Conservation (phyloP, 352 stramenopile species). For the Globisporangium polare region DNA sequence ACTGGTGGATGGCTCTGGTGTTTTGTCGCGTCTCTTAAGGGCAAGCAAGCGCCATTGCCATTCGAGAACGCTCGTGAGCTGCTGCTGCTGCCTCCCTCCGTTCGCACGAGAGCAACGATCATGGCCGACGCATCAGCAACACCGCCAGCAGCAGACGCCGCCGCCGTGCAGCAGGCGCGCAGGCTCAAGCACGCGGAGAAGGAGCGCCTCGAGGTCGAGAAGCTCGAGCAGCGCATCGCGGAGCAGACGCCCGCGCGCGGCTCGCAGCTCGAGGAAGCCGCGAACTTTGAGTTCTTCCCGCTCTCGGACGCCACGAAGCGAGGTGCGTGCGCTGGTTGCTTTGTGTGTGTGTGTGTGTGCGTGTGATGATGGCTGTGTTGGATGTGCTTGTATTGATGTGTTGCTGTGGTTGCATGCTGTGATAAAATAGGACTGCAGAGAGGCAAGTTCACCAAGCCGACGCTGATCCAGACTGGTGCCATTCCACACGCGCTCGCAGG, state of each 20-base stretch:
- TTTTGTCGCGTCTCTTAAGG: neutral
- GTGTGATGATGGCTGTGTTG: neutral
- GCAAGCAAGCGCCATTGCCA: neutral
- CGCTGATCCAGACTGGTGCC: slow-evolving; percentile 86
- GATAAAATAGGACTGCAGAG: slow-evolving; percentile 33
- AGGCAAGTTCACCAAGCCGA: slow-evolving; percentile 85
- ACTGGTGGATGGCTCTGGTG: neutral
- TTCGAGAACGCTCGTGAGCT: neutral
- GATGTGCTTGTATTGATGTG: neutral
- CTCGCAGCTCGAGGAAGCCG: slow-evolving; percentile 66
- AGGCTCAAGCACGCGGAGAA: slow-evolving; percentile 75
- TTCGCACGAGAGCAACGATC: neutral
- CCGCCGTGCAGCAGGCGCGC: slow-evolving; percentile 21
- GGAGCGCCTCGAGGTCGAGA: slow-evolving; percentile 66
- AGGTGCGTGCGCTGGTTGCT: slow-evolving; percentile 6
- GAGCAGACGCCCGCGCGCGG: slow-evolving; percentile 75
- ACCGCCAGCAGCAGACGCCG: neutral
- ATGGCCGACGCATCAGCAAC: neutral
- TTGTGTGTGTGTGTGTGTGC: neutral
- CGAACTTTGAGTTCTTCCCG: slow-evolving; percentile 83
- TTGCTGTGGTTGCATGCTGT: neutral
- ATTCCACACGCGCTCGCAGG: slow-evolving; percentile 84
- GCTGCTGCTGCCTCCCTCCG: neutral
- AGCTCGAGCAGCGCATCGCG: slow-evolving; percentile 52
- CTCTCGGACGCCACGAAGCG: slow-evolving; percentile 78